Evolutionary conservation across 768 basidiomycete genomes (phyloP), one percentile per base, ranked within the genome.

Genomic region (Ephemerocybe angulata): DNA sequence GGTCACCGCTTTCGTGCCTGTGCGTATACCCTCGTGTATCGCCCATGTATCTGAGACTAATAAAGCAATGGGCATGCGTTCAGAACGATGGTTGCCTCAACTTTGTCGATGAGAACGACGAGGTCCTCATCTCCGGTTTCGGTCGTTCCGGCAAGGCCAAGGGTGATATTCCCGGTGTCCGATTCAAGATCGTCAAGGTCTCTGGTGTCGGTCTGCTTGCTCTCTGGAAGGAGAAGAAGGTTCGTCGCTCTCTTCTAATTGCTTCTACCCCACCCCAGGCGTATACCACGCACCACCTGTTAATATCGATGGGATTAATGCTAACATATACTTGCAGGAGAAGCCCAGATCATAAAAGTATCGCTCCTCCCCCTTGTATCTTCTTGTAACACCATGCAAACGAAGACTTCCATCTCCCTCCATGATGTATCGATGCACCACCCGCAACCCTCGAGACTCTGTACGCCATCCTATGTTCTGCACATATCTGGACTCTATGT

Each of bases 131-230:
- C 73, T 98, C 96, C 61, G 96, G 97, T 77, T 99, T 99, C 85
- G 97, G 97, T 87, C 93, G 97, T 72, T 86, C 95, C 65, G 97
- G 97, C 63, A 98, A 98, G 80, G 96, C 96, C 60, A 99, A 98
- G 85, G 97, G 92, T 87, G 96, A 98, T 90, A 98, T 99, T 77
- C 97, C 97, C 38, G 95, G 97, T 85, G 96, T 98, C 62, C 93
- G 96, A 61, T 98, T 98, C 89, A 98, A 99, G 79, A 87, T 98
- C 64, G 97, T 99, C 67, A 98, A 99, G 81, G 97, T 99, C 40
- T 98, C 97, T 53, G 97, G 97, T 70, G 97, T 99, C 63, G 97
- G 97, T 81, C 85, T 99, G 56, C 84, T 97, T 60, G 95, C 95
- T 58, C 81, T 97, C 66, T 97, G 95, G 95, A 97, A 96, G 73